Evolutionary conservation across 106 monocot species (phyloP), one percentile per base, ranked within the genome.

Genomic region (Narthecium ossifragum): DNA sequence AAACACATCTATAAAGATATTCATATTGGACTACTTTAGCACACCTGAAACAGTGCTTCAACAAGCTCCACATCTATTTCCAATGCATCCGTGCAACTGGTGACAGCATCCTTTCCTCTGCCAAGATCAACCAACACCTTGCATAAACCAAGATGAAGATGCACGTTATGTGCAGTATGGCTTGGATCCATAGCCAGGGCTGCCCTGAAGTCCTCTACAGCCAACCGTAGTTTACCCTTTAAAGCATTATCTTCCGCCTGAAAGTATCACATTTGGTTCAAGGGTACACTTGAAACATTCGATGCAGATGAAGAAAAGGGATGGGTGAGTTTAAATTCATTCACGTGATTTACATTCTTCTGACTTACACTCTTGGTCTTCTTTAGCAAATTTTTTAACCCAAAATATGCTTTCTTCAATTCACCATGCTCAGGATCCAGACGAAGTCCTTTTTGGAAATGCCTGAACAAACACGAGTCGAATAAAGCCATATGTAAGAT

Each of bases 351-450:
- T 51, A 46, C 8, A 31, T 11, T 13, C 40, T 46, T 26, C 39
- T 20, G 18, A 17, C 85, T 69, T 76, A 94, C 94, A 61, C 65
- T 78, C 73, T 90, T 94, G 9, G 86, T 86, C 63, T 94, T 94
- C 70, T 90, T 94, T 17, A 90, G 60, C 23, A 94, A 73, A 66
- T 84, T 94, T 90, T 94, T 94, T 57, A 94, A 83, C 29, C 80
- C 94, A 80, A 94, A 94, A 75, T 96, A 96, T 59, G 94, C 83
- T 61, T 96, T 96, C 66, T 96, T 96, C 67, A 96, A 64, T 46
- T 83, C 94, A 74, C 55, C 70, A 59, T 96, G 85, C 62, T 96
- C 94, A 14, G 94, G 94, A 43, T 96, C 94, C 47, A 90, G 60
- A 38, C 90, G 85, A 14, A 96, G 80, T 46, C 94, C 94, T 63